These are phyloP conservation scores for Coemansia sp. DNA, from an alignment of 192 early-diverging fungal genomes.

Conservation along the genomic window DNA sequence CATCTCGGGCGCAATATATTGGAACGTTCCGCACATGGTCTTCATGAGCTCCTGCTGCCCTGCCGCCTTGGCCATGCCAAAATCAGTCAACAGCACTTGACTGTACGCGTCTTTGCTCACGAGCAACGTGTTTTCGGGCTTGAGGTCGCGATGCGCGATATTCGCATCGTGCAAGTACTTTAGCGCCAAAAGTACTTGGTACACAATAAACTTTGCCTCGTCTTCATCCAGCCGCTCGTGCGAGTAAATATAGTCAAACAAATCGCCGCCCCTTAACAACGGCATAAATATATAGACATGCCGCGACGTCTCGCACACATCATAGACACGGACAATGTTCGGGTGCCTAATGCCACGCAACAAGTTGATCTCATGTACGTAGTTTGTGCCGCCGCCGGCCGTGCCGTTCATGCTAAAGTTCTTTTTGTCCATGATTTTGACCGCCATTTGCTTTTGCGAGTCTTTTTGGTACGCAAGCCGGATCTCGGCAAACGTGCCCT, in stretches of 20 bases:
- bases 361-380: slow-evolving; percentile 73
- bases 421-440: slow-evolving; percentile 82
- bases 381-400: slow-evolving; percentile 72
- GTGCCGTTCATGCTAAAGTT: slow-evolving; percentile 66
- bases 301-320: slow-evolving; percentile 59
- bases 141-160: slow-evolving; percentile 82
- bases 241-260: slow-evolving; percentile 79
- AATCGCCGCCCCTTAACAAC: slow-evolving; percentile 76
- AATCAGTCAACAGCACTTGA: slow-evolving; percentile 82
- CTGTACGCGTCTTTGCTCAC: slow-evolving; percentile 51
- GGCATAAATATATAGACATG: slow-evolving; percentile 77
- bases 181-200: slow-evolving; percentile 72
- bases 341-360: slow-evolving; percentile 68
- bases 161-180: slow-evolving; percentile 75
- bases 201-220: slow-evolving; percentile 73
- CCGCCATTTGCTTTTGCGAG: slow-evolving; percentile 69
- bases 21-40: slow-evolving; percentile 87
- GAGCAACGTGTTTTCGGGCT: slow-evolving; percentile 74
- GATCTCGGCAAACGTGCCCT: slow-evolving; percentile 80
- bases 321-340: slow-evolving; percentile 69
- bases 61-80: slow-evolving; percentile 84
- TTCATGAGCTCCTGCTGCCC: slow-evolving; percentile 73
- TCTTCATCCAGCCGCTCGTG: slow-evolving; percentile 69
- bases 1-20: slow-evolving; percentile 81
- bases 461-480: slow-evolving; percentile 62